A percentile compares a stretch with the other conserved stretches of the same genome.
Conservation (phyloP, 306 rosid species). For the Senna siamea region DNA sequence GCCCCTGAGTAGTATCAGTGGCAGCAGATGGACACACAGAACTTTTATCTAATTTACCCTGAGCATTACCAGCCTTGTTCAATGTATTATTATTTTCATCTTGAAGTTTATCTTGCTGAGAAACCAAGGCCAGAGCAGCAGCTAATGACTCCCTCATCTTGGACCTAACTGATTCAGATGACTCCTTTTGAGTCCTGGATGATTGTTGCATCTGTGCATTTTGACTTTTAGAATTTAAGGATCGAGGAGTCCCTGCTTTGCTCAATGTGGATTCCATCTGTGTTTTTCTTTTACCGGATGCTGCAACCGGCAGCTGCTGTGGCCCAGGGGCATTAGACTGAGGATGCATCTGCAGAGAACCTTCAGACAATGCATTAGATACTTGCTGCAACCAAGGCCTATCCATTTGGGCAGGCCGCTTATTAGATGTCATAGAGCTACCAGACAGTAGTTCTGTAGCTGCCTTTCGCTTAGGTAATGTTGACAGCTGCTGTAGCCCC, state of each 20-base stretch:
- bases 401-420: constrained; percentile 61
- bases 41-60: constrained; percentile 40
- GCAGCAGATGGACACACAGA: constrained; percentile 38
- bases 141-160: constrained; percentile 95
- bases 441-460: constrained; percentile 46
- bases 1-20: constrained; percentile 35
- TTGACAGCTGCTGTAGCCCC: constrained; percentile 48
- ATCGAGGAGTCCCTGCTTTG: constrained; percentile 67
- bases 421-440: constrained; percentile 46
- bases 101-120: constrained; percentile 52
- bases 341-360: constrained; percentile 51
- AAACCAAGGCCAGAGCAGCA: constrained; percentile 76
- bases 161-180: constrained; percentile 84
- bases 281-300: constrained; percentile 61
- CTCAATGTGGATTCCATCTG: constrained; percentile 56
- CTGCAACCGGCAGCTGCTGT: constrained; percentile 31
- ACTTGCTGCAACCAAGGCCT: constrained; percentile 83
- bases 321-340: constrained; percentile 44
- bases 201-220: constrained; percentile 52
- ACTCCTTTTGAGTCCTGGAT: constrained; percentile 64
- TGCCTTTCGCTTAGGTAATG: constrained; percentile 74
- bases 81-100: constrained; percentile 26
- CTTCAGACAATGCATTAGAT: constrained; percentile 50
- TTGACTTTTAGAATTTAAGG: constrained; percentile 56
- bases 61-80: constrained; percentile 20